Evolutionary conservation across 1,284 basidiomycete genomes (phyloP).

Genomic region (Chiua sp.): DNA sequence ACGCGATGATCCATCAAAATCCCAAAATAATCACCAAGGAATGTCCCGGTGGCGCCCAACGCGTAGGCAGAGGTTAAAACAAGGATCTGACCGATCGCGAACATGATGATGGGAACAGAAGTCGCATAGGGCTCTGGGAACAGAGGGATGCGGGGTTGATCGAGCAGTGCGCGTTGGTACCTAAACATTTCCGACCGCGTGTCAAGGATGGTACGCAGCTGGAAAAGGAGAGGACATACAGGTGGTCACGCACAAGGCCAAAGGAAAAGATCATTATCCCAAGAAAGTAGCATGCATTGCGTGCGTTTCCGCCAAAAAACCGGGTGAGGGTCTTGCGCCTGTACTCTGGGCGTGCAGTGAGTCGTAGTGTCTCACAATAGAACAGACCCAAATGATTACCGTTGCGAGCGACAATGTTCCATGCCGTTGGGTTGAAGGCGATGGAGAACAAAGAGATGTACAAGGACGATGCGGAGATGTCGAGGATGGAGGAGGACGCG

Average conservation of each 20-base stretch:
- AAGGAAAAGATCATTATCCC: slow-evolving; percentile 90
- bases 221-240: slow-evolving; percentile 56
- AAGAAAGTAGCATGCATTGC: slow-evolving; percentile 88
- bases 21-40: slow-evolving; percentile 98
- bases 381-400: slow-evolving; percentile 55
- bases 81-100: slow-evolving; percentile 77
- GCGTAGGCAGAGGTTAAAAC: slow-evolving; percentile 92
- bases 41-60: slow-evolving; percentile 92
- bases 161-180: slow-evolving; percentile 72
- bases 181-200: slow-evolving; percentile 45
- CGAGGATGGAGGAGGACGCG: slow-evolving; percentile 43
- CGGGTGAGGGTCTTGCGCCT: slow-evolving; percentile 87
- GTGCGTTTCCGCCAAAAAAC: slow-evolving; percentile 75
- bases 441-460: slow-evolving; percentile 69
- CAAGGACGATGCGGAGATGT: slow-evolving; percentile 70
- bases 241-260: slow-evolving; percentile 84
- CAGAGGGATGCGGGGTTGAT: slow-evolving; percentile 69
- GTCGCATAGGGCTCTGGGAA: slow-evolving; percentile 66
- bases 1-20: slow-evolving; percentile 93
- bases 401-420: slow-evolving; percentile 95
- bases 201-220: not conserved
- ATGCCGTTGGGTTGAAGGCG: slow-evolving; percentile 91
- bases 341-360: slow-evolving; percentile 67
- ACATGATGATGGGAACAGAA: slow-evolving; percentile 67
- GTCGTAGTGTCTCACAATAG: not conserved